phyloP scores from a whole-genome alignment of 768 basidiomycete genomes.

The Mycena galericulata region DNA sequence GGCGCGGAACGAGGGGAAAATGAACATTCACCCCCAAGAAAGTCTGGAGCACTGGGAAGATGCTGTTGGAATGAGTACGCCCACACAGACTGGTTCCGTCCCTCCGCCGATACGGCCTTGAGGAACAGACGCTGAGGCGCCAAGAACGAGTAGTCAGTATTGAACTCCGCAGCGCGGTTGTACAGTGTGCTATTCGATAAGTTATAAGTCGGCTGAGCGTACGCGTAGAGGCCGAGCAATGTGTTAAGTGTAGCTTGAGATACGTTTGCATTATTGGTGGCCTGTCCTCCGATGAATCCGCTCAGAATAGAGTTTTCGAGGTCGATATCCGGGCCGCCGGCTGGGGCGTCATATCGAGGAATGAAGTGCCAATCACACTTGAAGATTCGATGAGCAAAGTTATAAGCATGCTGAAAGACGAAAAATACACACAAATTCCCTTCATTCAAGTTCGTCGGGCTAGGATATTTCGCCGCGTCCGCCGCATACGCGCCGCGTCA shows the following conservation, averaged over 20 bases:
- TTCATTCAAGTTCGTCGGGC: too few relatives aligned
- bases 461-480: conserved; percentile 10
- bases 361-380: background rate
- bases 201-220: too few relatives aligned
- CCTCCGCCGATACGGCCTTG: too few relatives aligned
- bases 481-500: conserved; percentile 13
- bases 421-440: too few relatives aligned
- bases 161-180: too few relatives aligned
- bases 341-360: too few relatives aligned
- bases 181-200: too few relatives aligned
- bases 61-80: conserved; percentile 3
- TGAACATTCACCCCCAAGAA: background rate
- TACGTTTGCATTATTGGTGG: background rate
- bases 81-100: too few relatives aligned
- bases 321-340: background rate
- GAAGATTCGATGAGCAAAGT: background rate
- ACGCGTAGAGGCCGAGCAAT: too few relatives aligned
- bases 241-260: too few relatives aligned
- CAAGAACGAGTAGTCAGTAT: too few relatives aligned
- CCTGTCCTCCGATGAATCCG: background rate
- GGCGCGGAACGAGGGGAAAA: background rate
- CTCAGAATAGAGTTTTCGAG: conserved; percentile 1
- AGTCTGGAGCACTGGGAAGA: background rate
- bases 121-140: too few relatives aligned
- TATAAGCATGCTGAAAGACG: background rate